Conservation (phyloP, 2,329 filamentous ascomycete species). For the Colletotrichum sp. region DNA sequence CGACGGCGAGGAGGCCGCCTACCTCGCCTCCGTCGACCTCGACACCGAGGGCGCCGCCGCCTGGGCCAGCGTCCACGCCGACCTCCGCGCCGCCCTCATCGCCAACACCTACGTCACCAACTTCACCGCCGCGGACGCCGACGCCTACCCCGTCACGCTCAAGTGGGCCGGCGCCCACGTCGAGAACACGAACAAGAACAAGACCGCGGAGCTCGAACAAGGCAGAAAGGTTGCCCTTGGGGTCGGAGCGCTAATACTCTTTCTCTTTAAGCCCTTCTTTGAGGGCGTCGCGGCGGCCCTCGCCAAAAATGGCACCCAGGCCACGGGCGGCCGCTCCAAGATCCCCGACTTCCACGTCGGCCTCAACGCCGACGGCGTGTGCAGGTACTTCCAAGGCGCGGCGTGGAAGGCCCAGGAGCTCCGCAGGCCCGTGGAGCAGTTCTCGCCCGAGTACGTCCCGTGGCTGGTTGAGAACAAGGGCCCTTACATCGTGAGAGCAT, state of each 20-base stretch:
- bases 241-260: no score
- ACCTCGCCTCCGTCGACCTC: neutral
- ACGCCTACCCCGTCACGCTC: neutral
- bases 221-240: no score
- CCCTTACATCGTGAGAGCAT: conserved; percentile 2
- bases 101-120: neutral
- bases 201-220: neutral
- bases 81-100: neutral
- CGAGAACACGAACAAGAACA: neutral
- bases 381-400: neutral
- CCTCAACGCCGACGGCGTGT: neutral
- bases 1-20: neutral
- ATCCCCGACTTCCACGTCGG: conserved; percentile 1
- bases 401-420: conserved; percentile 5
- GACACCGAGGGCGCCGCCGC: neutral
- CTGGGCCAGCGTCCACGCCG: neutral
- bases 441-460: conserved; percentile 13
- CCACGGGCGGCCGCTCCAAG: neutral
- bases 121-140: neutral
- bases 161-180: neutral
- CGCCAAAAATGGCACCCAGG: neutral
- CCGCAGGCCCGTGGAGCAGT: neutral
- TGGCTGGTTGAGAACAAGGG: conserved; percentile 18
- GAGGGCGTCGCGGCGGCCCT: no score
- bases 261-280: no score